These are phyloP conservation scores for Polygonum aviculare DNA, from an alignment of 148 eudicot species.

Conservation along the genomic window DNA sequence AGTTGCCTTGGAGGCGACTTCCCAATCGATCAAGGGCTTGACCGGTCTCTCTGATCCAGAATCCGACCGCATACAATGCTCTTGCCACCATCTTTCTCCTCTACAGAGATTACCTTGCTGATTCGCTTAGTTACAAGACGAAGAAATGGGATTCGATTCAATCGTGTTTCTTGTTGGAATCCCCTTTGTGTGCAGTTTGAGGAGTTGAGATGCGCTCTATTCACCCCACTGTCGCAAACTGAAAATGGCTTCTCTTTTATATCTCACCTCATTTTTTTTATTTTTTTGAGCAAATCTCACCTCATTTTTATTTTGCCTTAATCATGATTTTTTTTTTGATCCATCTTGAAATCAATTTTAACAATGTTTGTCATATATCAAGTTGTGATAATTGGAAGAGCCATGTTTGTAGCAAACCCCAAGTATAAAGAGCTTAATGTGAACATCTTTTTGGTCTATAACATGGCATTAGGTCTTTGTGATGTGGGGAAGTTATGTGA, in stretches of 20 bases:
- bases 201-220: background rate
- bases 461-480: too few species aligned
- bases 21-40: constrained; percentile 98
- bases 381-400: too few species aligned
- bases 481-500: too few species aligned
- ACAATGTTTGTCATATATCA: too few species aligned
- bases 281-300: too few species aligned
- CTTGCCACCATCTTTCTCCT: constrained; percentile 60
- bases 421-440: too few species aligned
- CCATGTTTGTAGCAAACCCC: too few species aligned
- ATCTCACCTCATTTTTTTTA: too few species aligned
- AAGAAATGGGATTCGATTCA: background rate
- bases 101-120: background rate
- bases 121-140: background rate
- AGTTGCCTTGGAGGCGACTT: constrained; percentile 77
- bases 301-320: too few species aligned
- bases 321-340: too few species aligned
- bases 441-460: too few species aligned
- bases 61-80: constrained; percentile 82
- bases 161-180: background rate
- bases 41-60: constrained; percentile 95
- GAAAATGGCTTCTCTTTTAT: background rate
- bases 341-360: too few species aligned
- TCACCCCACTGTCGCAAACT: background rate
- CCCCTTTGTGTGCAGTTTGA: background rate